Percentiles rank a stretch among this genome's conserved stretches.
phyloP scores from a whole-genome alignment of 164 flowering plant species.

The Tetracentron sinense region DNA sequence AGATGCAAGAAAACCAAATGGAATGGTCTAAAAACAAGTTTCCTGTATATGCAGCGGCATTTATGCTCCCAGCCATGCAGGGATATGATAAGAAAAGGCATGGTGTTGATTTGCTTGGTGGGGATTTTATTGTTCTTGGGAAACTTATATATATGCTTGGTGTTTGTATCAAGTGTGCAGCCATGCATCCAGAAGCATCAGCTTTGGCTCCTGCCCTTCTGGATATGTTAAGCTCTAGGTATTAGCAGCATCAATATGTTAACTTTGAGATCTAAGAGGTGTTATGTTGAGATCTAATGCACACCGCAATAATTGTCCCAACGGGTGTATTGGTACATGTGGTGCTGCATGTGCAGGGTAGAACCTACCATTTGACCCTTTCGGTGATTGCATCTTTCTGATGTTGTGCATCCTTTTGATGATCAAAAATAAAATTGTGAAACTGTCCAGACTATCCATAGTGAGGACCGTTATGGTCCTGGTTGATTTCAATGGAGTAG shows the following conservation, averaged over 20 bases:
- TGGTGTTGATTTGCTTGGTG: conserved; percentile 89
- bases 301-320: neutral
- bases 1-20: conserved; percentile 31
- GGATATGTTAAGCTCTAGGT: conserved; percentile 88
- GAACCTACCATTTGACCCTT: neutral
- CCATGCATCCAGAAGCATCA: conserved; percentile 97
- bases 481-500: neutral
- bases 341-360: neutral
- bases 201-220: conserved; percentile 74
- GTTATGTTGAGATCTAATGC: too few species aligned
- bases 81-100: conserved; percentile 93
- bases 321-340: neutral
- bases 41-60: conserved; percentile 90
- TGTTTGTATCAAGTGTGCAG: conserved; percentile 81
- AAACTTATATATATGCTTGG: conserved; percentile 93
- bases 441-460: neutral
- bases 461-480: neutral
- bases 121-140: conserved; percentile 89
- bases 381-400: neutral
- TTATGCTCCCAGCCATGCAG: conserved; percentile 97
- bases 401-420: neutral
- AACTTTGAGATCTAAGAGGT: neutral
- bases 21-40: conserved; percentile 71
- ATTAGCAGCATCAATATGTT: conserved; percentile 7
- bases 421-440: neutral